Evolutionary conservation across 768 basidiomycete species (phyloP).

Genomic region (Phylloporus sp.): DNA sequence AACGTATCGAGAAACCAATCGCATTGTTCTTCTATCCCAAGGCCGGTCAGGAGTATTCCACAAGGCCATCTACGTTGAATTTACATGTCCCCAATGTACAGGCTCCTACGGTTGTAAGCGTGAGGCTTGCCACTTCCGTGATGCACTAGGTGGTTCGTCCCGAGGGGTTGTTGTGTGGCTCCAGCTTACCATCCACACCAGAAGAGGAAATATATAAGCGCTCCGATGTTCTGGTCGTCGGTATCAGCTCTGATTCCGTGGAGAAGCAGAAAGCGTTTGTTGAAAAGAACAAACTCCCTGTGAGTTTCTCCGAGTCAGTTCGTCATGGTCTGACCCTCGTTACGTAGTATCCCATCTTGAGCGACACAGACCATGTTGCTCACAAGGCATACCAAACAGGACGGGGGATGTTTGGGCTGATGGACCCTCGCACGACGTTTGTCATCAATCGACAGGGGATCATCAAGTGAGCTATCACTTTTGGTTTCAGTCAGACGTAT

Average conservation of each 20-base stretch:
- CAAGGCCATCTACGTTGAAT: neutral
- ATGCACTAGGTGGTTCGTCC: conserved; percentile 61
- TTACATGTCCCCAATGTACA: conserved; percentile 21
- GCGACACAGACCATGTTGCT: conserved; percentile 60
- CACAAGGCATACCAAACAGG: conserved; percentile 65
- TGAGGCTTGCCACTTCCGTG: conserved; percentile 79
- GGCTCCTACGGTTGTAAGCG: conserved; percentile 77
- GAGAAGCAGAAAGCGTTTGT: conserved; percentile 73
- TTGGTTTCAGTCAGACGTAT: neutral
- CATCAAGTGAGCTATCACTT: conserved; percentile 44
- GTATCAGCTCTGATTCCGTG: conserved; percentile 70
- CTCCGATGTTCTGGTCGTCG: conserved; percentile 62
- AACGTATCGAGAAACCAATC: conserved; percentile 42
- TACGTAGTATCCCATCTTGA: conserved; percentile 71
- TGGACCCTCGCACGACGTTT: conserved; percentile 66
- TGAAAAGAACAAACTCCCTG: conserved; percentile 63
- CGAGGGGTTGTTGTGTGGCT: neutral
- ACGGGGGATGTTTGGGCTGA: conserved; percentile 63
- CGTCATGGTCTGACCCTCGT: neutral
- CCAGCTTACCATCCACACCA: conserved; percentile 20
- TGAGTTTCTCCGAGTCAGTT: conserved; percentile 28
- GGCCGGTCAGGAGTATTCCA: conserved; percentile 45
- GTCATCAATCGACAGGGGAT: conserved; percentile 70
- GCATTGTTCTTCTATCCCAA: conserved; percentile 79
- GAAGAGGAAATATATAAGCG: conserved; percentile 65